phyloP scores from a whole-genome alignment of 768 basidiomycete genomes.

The Tephrocybe sp. region DNA sequence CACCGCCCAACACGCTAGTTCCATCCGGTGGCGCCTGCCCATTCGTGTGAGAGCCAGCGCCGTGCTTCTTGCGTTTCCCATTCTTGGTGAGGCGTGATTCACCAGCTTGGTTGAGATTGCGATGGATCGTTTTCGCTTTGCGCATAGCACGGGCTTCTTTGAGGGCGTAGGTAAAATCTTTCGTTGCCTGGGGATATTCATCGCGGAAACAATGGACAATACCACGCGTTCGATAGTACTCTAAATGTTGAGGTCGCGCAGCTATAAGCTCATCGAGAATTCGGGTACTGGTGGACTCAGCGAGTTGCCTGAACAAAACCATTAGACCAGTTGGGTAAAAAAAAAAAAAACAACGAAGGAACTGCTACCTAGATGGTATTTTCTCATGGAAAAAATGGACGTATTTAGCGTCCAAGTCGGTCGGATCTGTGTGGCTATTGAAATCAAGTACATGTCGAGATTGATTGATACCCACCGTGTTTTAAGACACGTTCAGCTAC shows the following conservation, averaged over 20 bases:
- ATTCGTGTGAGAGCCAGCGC: constrained; percentile 39
- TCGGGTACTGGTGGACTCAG: constrained; percentile 79
- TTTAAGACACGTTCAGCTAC: constrained; percentile 86
- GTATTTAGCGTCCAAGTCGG: constrained; percentile 78
- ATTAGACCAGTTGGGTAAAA: constrained; percentile 1
- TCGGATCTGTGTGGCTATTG: constrained; percentile 52
- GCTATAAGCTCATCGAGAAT: constrained; percentile 80
- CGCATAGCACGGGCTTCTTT: constrained; percentile 74
- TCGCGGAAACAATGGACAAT: constrained; percentile 90
- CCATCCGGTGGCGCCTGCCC: constrained; percentile 73
- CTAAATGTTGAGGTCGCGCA: constrained; percentile 70
- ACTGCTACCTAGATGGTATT: constrained; percentile 78
- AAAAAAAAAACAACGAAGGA: too few species aligned
- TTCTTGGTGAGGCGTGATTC: constrained; percentile 38
- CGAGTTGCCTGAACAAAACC: constrained; percentile 63
- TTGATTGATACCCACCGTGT: constrained; percentile 35
- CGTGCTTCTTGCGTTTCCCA: constrained; percentile 57
- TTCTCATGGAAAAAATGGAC: constrained; percentile 96
- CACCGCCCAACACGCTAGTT: constrained; percentile 46
- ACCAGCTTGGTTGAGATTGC: constrained; percentile 35
- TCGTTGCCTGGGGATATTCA: constrained; percentile 70
- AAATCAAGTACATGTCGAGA: neutral
- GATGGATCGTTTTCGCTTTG: constrained; percentile 60
- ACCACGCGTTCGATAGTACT: constrained; percentile 87
- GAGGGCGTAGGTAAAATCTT: constrained; percentile 81